Conservation (phyloP, 345 rosid genomes). For the Diplotaxis tenuifolia region DNA sequence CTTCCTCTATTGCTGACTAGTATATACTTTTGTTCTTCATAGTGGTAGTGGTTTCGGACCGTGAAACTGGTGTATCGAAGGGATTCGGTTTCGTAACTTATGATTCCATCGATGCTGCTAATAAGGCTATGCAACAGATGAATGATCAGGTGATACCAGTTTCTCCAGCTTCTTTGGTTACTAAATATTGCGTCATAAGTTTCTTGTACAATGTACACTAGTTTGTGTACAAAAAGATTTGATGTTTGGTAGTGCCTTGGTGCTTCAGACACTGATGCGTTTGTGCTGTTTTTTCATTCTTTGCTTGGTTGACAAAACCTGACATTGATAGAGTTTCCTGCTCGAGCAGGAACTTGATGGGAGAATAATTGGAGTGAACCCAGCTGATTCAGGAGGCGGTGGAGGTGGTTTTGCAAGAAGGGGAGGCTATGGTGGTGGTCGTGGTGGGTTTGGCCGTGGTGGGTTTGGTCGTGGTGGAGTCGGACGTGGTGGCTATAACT, state of each 20-base stretch:
- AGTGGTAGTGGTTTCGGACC: slow-evolving; percentile 35
- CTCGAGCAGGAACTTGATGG: slow-evolving; percentile 31
- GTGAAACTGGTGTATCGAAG: slow-evolving; percentile 31
- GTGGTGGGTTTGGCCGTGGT: slow-evolving; percentile 19
- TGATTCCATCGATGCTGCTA: slow-evolving; percentile 30
- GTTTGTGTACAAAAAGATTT: background rate
- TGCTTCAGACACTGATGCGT: slow-evolving; percentile 11
- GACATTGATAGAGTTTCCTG: slow-evolving; percentile 9
- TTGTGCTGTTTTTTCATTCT: slow-evolving; percentile 3
- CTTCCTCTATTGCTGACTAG: slow-evolving; percentile 12
- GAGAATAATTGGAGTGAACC: slow-evolving; percentile 19
- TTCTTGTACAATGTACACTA: background rate
- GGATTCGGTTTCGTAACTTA: slow-evolving; percentile 38
- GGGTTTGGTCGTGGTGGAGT: slow-evolving; percentile 10
- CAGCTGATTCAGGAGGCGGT: slow-evolving; percentile 34
- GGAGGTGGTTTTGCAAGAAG: slow-evolving; percentile 32
- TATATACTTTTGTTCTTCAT: slow-evolving; percentile 9
- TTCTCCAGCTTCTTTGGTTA: slow-evolving; percentile 9
- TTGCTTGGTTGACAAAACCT: slow-evolving; percentile 9
- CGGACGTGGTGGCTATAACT: slow-evolving; percentile 18
- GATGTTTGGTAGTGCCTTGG: background rate
- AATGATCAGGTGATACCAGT: slow-evolving; percentile 27
- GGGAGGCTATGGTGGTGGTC: slow-evolving; percentile 35
- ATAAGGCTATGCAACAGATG: slow-evolving; percentile 22
- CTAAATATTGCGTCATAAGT: background rate